Evolutionary conservation across 1,139 yeast genomes (phyloP).

Genomic region (Zhuliangozyma blackwelliae): DNA sequence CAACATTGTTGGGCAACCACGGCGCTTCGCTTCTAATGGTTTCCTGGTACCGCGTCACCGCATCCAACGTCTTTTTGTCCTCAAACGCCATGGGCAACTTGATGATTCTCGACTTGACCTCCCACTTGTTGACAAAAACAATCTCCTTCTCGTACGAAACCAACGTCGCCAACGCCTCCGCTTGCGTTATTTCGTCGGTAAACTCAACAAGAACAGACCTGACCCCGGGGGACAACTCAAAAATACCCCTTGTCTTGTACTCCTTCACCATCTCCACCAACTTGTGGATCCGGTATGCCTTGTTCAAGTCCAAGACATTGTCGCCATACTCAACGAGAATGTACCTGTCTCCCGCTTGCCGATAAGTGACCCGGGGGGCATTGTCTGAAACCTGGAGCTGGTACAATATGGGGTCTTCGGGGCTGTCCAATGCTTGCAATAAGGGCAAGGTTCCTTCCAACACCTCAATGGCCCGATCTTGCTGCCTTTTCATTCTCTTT

Average conservation of each 20-base stretch:
- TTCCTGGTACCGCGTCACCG: slow-evolving; percentile 86
- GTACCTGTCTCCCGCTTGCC: slow-evolving; percentile 97
- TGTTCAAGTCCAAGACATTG: slow-evolving; percentile 76
- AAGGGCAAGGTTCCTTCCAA: slow-evolving; percentile 42
- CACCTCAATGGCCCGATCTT: slow-evolving; percentile 49
- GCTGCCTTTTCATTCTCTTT: slow-evolving; percentile 53
- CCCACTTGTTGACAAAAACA: slow-evolving; percentile 73
- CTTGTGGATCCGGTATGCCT: slow-evolving; percentile 79
- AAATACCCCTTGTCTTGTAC: slow-evolving; percentile 68
- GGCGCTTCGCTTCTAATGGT: slow-evolving; percentile 93
- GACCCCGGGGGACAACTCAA: slow-evolving; percentile 96
- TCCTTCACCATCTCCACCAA: slow-evolving; percentile 68
- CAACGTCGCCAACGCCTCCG: slow-evolving; percentile 56
- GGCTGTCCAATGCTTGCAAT: slow-evolving; percentile 32
- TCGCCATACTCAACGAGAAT: slow-evolving; percentile 91
- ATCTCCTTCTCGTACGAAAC: slow-evolving; percentile 74
- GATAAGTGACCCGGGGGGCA: slow-evolving; percentile 73
- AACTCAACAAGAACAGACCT: slow-evolving; percentile 88
- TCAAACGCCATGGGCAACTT: slow-evolving; percentile 95
- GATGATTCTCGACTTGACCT: slow-evolving; percentile 74
- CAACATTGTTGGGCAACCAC: slow-evolving; percentile 97
- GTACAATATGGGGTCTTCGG: slow-evolving; percentile 62
- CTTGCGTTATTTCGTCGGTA: slow-evolving; percentile 62
- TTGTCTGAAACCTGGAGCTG: slow-evolving; percentile 42
- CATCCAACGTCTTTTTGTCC: slow-evolving; percentile 81